phyloP scores from a whole-genome alignment of 305 asterid genomes.

The Vinca major region DNA sequence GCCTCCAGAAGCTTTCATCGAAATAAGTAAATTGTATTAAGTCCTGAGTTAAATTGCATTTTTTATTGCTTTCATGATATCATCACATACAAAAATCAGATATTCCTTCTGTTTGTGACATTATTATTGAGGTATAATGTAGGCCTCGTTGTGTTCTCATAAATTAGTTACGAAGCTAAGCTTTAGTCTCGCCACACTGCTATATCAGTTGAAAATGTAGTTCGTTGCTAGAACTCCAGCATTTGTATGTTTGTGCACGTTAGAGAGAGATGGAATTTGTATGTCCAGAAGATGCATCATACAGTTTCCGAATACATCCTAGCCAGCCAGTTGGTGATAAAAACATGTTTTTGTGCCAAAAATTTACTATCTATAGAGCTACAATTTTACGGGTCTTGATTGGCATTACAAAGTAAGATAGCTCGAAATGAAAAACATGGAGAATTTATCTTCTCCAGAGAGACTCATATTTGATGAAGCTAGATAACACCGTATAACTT shows the following conservation, averaged over 20 bases:
- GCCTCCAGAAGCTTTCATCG: not conserved
- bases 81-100: not conserved
- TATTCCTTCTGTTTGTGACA: not conserved
- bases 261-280: not conserved
- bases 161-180: not conserved
- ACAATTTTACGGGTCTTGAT: not conserved
- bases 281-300: not conserved
- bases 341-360: not conserved
- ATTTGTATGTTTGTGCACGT: not conserved
- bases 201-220: not conserved
- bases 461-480: not conserved
- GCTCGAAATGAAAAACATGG: not conserved
- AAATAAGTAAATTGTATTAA: not conserved
- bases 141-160: not conserved
- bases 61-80: not conserved
- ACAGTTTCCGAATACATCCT: not conserved
- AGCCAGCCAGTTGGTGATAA: too few species aligned
- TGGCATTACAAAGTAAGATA: not conserved
- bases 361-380: not conserved
- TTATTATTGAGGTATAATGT: not conserved
- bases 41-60: not conserved
- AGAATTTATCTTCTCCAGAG: not conserved
- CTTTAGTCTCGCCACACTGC: not conserved
- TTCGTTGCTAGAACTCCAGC: not conserved
- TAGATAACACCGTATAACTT: conserved; percentile 6